Base-by-base conservation (phyloP, 2,329 filamentous ascomycete species). In the Shiraia bambusicola region DNA sequence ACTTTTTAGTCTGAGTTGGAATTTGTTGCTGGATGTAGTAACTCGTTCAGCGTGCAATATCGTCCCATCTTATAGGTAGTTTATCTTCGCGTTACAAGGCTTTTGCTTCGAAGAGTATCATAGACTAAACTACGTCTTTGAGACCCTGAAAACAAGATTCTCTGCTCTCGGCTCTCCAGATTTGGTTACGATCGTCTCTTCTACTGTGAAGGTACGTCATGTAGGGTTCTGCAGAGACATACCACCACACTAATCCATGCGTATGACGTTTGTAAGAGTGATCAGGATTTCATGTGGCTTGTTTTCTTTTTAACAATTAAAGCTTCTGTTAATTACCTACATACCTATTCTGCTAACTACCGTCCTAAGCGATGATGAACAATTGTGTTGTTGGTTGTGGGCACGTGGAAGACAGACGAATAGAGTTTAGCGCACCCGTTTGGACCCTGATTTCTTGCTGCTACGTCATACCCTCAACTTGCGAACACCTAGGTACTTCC, bases 91-190 rank as follows among this genome's bases (percentile, higher is more conserved):
- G 13, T 12, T 14, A 19, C 38, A 13, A 22, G 12, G 34, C 9
- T 32, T 34, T 41, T 16, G n/a, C 26, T n/a, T 30, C 29, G 36
- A 43, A 17, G 28, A 22, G 11, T 16, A 36, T 31, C 42, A 29
- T 37, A 26, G 12, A n/a, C 25, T 8, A 22, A 22, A 22, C 19
- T 22, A 22, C 19, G 19, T 22, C 19, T 22, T 27, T 16, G 37
- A 42, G 33, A 40, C 34, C 27, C 37, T 32, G 28, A 54, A 56
- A 60, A 51, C 56, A 57, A 52, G 56, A 42, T 58, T 57, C 52
- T 42, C 14, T 25, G n/a, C 38, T 19, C 34, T 34, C 36, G 47
- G 28, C 14, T 15, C 16, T 37, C 52, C 39, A n/a, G 15, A 47
- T 44, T 17, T 26, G 32, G 17, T 36, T 28, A 49, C 42, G 47